phyloP scores from a whole-genome alignment of 352 stramenopile species.

The Globisporangium mamillatum region DNA sequence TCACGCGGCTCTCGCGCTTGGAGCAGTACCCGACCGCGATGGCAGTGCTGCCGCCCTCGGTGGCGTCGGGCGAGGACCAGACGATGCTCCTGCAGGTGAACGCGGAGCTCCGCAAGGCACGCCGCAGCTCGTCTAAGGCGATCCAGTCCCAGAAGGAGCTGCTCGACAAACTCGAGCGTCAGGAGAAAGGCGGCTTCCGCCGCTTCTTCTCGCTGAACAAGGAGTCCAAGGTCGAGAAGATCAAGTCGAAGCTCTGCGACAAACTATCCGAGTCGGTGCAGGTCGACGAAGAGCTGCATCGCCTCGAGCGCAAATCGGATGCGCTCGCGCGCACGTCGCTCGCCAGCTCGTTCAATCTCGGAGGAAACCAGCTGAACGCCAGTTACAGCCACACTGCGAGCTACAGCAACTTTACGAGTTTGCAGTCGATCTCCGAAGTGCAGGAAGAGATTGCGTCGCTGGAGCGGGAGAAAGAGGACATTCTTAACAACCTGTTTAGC shows the following conservation, averaged over 20 bases:
- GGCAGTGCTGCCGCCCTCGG: neutral
- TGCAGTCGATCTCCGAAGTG: slow-evolving; percentile 35
- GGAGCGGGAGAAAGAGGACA: slow-evolving; percentile 71
- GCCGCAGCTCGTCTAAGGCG: slow-evolving; percentile 64
- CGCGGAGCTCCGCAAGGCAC: slow-evolving; percentile 54
- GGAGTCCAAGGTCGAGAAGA: slow-evolving; percentile 66
- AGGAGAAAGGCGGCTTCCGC: slow-evolving; percentile 60
- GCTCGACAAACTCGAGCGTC: slow-evolving; percentile 78
- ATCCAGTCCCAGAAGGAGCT: slow-evolving; percentile 81
- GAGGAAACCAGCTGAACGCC: slow-evolving; percentile 1
- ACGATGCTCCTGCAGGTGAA: slow-evolving; percentile 31
- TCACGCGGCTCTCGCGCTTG: slow-evolving; percentile 60
- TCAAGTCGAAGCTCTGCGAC: slow-evolving; percentile 63
- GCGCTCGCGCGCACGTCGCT: slow-evolving; percentile 61
- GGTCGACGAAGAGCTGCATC: slow-evolving; percentile 62
- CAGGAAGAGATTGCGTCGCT: slow-evolving; percentile 62
- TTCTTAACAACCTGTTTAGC: slow-evolving; percentile 62
- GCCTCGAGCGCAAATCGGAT: slow-evolving; percentile 64
- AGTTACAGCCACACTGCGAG: slow-evolving; percentile 18
- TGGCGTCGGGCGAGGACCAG: slow-evolving; percentile 15
- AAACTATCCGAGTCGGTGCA: slow-evolving; percentile 70
- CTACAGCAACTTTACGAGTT: slow-evolving; percentile 19
- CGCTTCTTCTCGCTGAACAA: slow-evolving; percentile 74
- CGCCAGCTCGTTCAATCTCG: slow-evolving; percentile 12
- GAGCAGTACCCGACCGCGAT: slow-evolving; percentile 20